Percentiles rank a stretch among this genome's conserved stretches.
Conservation (phyloP, 495 filamentous ascomycete species). For the Neurospora sp. region DNA sequence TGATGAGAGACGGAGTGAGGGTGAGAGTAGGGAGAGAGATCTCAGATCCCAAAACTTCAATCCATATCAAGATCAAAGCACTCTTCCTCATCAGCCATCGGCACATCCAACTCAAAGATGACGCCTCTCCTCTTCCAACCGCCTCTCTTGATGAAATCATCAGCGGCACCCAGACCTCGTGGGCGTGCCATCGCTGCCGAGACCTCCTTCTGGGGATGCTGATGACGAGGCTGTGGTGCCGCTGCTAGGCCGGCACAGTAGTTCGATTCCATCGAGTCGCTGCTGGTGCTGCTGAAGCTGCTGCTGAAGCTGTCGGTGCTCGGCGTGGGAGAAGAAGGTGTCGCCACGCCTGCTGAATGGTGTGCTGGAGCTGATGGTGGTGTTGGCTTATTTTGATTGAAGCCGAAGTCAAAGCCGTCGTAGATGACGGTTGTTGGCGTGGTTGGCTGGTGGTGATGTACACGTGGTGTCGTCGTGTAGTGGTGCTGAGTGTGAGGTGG, state of each 20-base stretch:
- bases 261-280: not conserved
- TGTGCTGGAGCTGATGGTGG: not conserved
- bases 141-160: slow-evolving; percentile 33
- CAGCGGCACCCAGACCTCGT: slow-evolving; percentile 17
- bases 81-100: slow-evolving; percentile 17
- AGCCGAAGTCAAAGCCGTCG: slow-evolving; percentile 28
- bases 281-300: slow-evolving; percentile 1
- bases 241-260: not conserved
- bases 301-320: slow-evolving; percentile 5
- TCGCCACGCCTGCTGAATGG: not conserved
- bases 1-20: not conserved
- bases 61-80: slow-evolving; percentile 16
- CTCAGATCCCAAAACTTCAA: not conserved
- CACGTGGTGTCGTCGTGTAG: slow-evolving; percentile 1
- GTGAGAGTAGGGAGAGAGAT: not conserved
- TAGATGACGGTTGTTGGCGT: slow-evolving; percentile 19
- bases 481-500: not conserved
- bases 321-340: slow-evolving; percentile 4
- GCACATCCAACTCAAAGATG: slow-evolving; percentile 28
- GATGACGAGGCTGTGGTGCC: not conserved
- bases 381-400: slow-evolving; percentile 4
- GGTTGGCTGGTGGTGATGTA: not conserved
- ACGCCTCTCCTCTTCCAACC: slow-evolving; percentile 41
- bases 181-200: slow-evolving; percentile 2
- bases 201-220: slow-evolving; percentile 3